Percentiles rank a stretch among this genome's conserved stretches.
These are phyloP conservation scores for Vitis cinerea DNA, from an alignment of 164 flowering plant genomes.

Conservation along the genomic window DNA sequence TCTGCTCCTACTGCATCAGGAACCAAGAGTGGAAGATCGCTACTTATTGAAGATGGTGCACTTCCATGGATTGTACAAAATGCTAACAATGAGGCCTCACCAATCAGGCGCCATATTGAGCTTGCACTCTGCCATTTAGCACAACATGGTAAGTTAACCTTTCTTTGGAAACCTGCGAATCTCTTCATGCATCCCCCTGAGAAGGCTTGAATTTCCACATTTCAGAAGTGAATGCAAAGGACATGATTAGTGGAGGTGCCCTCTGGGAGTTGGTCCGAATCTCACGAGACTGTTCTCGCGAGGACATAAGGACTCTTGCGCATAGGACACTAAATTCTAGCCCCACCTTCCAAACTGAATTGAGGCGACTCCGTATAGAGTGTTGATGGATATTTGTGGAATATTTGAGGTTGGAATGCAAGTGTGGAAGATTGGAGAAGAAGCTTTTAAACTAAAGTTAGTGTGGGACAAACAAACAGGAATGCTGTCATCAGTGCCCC, in stretches of 20 bases:
- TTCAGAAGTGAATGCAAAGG: conserved; percentile 83
- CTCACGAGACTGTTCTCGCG: conserved; percentile 82
- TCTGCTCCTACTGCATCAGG: conserved; percentile 36
- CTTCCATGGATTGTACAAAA: conserved; percentile 94
- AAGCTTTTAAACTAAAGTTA: neutral
- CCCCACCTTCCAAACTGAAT: conserved; percentile 73
- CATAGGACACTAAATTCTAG: conserved; percentile 60
- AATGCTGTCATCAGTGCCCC: neutral
- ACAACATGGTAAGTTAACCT: conserved; percentile 63
- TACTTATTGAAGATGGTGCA: conserved; percentile 88
- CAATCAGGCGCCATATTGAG: conserved; percentile 87
- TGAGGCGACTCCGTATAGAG: conserved; percentile 60
- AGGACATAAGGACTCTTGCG: conserved; percentile 85
- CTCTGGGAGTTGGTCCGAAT: conserved; percentile 94
- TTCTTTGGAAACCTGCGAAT: neutral
- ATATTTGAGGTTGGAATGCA: neutral
- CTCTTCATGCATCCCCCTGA: neutral
- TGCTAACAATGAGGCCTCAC: conserved; percentile 85
- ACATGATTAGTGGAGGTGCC: conserved; percentile 91
- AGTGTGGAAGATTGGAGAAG: neutral
- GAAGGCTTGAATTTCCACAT: conserved; percentile 3
- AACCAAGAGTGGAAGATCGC: conserved; percentile 64
- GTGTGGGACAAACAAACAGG: neutral
- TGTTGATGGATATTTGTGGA: conserved; percentile 25
- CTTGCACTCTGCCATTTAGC: conserved; percentile 98